Evolutionary conservation across 306 rosid species (phyloP), one percentile per base, ranked within the genome.

Genomic region (Quercus rubra): DNA sequence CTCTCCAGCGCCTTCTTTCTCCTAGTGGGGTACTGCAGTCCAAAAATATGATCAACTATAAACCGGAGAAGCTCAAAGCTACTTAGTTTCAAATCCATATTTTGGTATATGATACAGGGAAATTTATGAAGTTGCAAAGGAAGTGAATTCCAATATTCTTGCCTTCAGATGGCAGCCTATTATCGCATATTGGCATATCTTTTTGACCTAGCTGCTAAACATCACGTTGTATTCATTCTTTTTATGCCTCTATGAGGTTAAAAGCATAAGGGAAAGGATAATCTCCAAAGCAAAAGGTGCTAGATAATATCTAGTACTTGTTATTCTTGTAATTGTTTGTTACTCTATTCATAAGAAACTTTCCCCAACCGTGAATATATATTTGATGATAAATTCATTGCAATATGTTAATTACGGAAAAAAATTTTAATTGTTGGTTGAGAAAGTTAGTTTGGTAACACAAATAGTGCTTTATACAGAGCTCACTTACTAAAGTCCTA

Each of bases 1-100:
- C 98, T 55, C 90, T 90, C 46, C 66, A 2, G 79, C 93, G 98
- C n/a, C 84, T 93, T 74, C 88, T 87, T 41, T 91, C 94, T 46
- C 90, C 89, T n/a, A 68, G 70, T 17, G 91, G 98, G 63, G 71
- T 93, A 70, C 86, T 90, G 21, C 82, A 79, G 84, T 74, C 87
- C 1, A 91, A 86, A 84, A 89, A 85, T 66, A 46, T 46, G 54
- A 83, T 75, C 72, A 85, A 25, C 35, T 70, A 79, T 19, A 58
- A 79, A 28, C 38, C 78, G 68, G 86, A 71, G 79, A 88, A 88
- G 70, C 86, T 87, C 13, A 86, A 56, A 71, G 77, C 89, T 23
- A 79, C 84, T 4, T 91, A 85, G 82, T 23, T 67, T 66, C 71
- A 70, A 86, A 57, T 67, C 54, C 25, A 15, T 54, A 63, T 79